Base-by-base conservation (phyloP, 129 eudicot species). In the Flaveria ramosissima region DNA sequence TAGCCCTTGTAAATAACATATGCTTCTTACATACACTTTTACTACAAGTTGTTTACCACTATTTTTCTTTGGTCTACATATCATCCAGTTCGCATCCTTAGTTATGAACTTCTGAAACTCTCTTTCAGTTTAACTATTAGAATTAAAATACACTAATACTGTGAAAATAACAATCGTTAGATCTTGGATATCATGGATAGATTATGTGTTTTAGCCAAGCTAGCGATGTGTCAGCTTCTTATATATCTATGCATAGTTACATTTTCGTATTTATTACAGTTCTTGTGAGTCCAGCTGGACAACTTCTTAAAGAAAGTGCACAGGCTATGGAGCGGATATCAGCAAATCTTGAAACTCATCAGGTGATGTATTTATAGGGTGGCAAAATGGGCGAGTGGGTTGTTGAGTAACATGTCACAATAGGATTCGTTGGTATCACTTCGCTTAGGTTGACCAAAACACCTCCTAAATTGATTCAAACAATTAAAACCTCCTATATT, bases 291-390 rank as follows among this genome's bases (percentile, higher is more conserved):
- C 82, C 80, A 57, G 88, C 85, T n/a, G 83, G 88, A 61, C 89
- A 88, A 39, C 88, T 93, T 74, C 86, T 93, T 76, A 81, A 81
- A 84, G 90, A 90, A 82, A 93, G 81, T 72, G 85, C 87, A 53
- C 88, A 78, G 79, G 82, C 86, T 65, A 84, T 93, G 12, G 76
- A 85, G 65, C 90, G 83, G 81, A 84, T 93, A 63, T 83, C 90
- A 64, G 84, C 92, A 70, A 93, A 90, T 84, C 79, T 90, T 72
- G 86, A 81, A 12, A 39, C 92, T 30, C 79, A 71, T 78, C 94
- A 90, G 96, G 98, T 93, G 47, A 81, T 57, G 64, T 27, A 45
- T 51, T 14, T 43, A 23, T 27, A 27, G 56, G 73, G 36, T 68
- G 56, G 51, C 55, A 42, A 43, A 42, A 68, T 17, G 51, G 24